Conservation (phyloP, 2,329 filamentous ascomycete species). For the Fusarium sp. region DNA sequence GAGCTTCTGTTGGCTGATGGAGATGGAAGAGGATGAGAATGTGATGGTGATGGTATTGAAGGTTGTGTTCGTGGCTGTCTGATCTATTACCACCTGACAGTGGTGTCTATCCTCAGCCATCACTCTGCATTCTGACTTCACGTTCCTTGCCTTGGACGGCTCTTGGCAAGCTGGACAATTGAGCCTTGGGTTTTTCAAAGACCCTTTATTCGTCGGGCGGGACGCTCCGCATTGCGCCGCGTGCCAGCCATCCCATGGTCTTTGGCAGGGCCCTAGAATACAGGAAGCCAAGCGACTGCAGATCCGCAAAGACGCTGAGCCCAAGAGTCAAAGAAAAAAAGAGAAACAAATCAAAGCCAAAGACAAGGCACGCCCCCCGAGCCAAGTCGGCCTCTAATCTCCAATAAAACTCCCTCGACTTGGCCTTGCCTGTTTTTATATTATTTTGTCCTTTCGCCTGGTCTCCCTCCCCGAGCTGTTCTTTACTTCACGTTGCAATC, state of each 20-base stretch:
- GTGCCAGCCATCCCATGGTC: constrained; percentile 44
- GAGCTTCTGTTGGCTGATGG: constrained; percentile 27
- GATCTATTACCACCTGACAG: constrained; percentile 42
- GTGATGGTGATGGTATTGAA: constrained; percentile 36
- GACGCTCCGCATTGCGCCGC: constrained; percentile 45
- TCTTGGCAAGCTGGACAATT: constrained; percentile 32
- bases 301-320: constrained; percentile 39
- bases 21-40: constrained; percentile 31
- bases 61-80: constrained; percentile 40
- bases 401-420: constrained; percentile 35
- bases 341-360: constrained; percentile 40
- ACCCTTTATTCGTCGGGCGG: constrained; percentile 42
- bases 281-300: constrained; percentile 40
- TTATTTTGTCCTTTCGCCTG: constrained; percentile 10
- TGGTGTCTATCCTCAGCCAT: constrained; percentile 27
- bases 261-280: constrained; percentile 27
- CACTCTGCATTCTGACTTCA: constrained; percentile 28
- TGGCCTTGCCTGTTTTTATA: constrained; percentile 23
- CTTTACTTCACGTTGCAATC: constrained; percentile 15
- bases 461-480: constrained; percentile 8
- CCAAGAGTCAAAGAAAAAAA: constrained; percentile 38
- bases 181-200: constrained; percentile 20
- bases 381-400: constrained; percentile 21
- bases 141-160: constrained; percentile 7
- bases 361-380: constrained; percentile 41